phyloP scores from a whole-genome alignment of 495 filamentous ascomycete genomes.

The Penicillium taxi region DNA sequence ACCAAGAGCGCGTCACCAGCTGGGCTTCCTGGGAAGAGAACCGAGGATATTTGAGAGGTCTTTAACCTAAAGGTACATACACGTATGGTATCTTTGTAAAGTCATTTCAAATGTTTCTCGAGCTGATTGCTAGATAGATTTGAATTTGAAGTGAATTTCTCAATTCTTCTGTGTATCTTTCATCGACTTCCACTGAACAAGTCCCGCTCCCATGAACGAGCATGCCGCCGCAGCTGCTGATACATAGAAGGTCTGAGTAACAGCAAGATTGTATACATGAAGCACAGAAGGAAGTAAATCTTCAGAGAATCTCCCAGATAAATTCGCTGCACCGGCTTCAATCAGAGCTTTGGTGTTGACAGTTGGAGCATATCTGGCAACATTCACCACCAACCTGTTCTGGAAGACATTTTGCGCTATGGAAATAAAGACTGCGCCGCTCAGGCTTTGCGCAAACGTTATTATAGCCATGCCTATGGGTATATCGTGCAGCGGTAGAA shows the following conservation, averaged over 20 bases:
- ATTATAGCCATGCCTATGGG: slow-evolving; percentile 59
- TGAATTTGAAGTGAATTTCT: too few species aligned
- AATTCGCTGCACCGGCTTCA: slow-evolving; percentile 56
- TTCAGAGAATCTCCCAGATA: slow-evolving; percentile 42
- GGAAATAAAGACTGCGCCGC: slow-evolving; percentile 65
- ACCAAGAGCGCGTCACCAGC: too few species aligned
- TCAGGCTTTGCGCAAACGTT: slow-evolving; percentile 64
- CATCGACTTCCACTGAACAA: slow-evolving; percentile 72
- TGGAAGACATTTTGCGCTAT: slow-evolving; percentile 73
- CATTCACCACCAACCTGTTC: slow-evolving; percentile 54
- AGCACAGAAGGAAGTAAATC: slow-evolving; percentile 49
- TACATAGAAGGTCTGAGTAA: slow-evolving; percentile 62
- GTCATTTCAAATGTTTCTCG: too few species aligned
- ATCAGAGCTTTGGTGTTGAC: slow-evolving; percentile 47
- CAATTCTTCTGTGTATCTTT: slow-evolving; percentile 19
- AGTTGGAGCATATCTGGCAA: slow-evolving; percentile 43
- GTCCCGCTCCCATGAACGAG: slow-evolving; percentile 50
- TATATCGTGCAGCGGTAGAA: slow-evolving; percentile 52
- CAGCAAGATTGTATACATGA: slow-evolving; percentile 59
- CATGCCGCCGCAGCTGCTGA: slow-evolving; percentile 52
- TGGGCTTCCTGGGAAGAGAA: too few species aligned
- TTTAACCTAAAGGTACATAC: too few species aligned
- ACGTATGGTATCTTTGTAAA: too few species aligned
- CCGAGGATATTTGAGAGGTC: too few species aligned
- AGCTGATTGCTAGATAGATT: too few species aligned